phyloP scores from a whole-genome alignment of 768 basidiomycete genomes.

The Naematelia aurantialba region DNA sequence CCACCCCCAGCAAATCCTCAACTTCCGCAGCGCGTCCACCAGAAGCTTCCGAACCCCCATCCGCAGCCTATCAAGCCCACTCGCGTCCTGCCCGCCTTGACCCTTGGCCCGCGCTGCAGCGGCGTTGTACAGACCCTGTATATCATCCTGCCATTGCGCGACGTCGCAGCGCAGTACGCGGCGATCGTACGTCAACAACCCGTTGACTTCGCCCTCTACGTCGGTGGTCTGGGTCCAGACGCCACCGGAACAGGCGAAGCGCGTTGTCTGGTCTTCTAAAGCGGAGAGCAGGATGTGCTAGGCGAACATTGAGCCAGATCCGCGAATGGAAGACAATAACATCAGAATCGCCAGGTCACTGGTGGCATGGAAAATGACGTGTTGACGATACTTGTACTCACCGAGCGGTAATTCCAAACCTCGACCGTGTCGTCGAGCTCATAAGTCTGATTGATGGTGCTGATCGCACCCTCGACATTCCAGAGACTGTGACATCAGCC shows the following conservation, averaged over 20 bases:
- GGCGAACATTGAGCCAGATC: not conserved
- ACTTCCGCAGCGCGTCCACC: not conserved
- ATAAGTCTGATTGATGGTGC: constrained; percentile 24
- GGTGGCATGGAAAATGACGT: no score
- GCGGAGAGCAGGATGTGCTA: constrained; percentile 11
- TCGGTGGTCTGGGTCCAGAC: constrained; percentile 31
- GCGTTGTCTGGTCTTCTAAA: constrained; percentile 8
- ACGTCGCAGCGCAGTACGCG: constrained; percentile 8
- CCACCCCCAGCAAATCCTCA: not conserved
- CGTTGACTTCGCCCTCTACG: constrained; percentile 31
- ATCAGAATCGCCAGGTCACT: no score
- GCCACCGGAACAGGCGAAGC: constrained; percentile 20
- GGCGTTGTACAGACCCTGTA: constrained; percentile 17
- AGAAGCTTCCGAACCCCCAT: not conserved
- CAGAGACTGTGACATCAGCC: constrained; percentile 13
- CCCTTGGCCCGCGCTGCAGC: constrained; percentile 1
- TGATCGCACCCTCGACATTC: constrained; percentile 20
- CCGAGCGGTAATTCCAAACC: constrained; percentile 22
- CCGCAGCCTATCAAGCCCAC: not conserved
- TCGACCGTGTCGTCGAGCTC: constrained; percentile 16
- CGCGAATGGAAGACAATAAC: not conserved
- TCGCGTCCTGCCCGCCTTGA: not conserved
- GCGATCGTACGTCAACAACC: constrained; percentile 28
- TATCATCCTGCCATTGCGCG: constrained; percentile 16
- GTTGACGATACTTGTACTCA: constrained; percentile 5